Evolutionary conservation across 495 filamentous ascomycete species (phyloP), one percentile per base, ranked within the genome.

Genomic region (Evernia prunastri): DNA sequence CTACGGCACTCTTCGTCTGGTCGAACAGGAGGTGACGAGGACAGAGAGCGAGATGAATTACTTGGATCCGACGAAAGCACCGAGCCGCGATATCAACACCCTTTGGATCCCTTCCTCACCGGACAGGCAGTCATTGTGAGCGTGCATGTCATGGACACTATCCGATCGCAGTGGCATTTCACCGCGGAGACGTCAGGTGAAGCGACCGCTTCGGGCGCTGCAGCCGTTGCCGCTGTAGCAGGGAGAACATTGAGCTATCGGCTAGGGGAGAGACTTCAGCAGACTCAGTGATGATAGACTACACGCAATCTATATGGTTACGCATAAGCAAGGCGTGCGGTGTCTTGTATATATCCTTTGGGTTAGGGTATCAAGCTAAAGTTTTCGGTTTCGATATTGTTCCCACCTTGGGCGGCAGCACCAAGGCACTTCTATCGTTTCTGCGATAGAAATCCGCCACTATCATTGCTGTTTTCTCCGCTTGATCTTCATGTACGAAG

Each of bases 391-490:
- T 63, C 61, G 86, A 74, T 67, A 87, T 72, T 69, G 87, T 84
- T 4, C 78, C 78, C 20, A 97, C 92, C 75, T 99, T 99, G 1
- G 92, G 91, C 35, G 94, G 94, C 59, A 97, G 77, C 10, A 97
- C 88, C 66, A 97, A 72, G 1, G 87, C 83, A 67, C 83, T 88
- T 58, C 92, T 80, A 74, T 97, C 92, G 73, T 97, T 97, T 36
- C 94, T 78, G 68, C 86, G 87, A 70, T 92, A 90, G 69, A 99
- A 97, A 71, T 97, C 95, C 4, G 88, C 91, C 59, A 97, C 74
- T 33, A 86, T 82, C 67, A 84, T 82, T 8, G 95, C 94, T 35
- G 87, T 92, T 78, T 91, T 95, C 65, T 88, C 86, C 1, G 95
- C 91, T 61, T 91, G 82, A 73, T 99, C 94, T 74, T 99, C 94